These are phyloP conservation scores for Monosporascus sp. DNA, from an alignment of 2,329 filamentous ascomycete species.

Conservation along the genomic window DNA sequence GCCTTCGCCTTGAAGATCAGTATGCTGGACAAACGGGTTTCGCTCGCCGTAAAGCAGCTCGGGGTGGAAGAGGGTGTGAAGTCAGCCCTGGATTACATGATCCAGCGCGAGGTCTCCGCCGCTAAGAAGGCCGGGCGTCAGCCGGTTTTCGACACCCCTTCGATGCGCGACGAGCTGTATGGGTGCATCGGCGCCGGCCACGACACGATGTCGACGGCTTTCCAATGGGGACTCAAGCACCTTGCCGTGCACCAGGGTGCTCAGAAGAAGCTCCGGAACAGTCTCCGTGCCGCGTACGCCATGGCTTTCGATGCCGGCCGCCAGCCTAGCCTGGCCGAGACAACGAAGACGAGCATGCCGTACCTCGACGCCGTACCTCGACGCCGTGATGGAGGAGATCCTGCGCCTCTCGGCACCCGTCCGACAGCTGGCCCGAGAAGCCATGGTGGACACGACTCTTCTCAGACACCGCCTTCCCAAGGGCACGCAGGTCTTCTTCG, in stretches of 20 bases:
- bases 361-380: constrained; percentile 79
- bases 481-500: constrained; percentile 56
- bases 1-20: constrained; percentile 11
- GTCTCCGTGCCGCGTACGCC: constrained; percentile 6
- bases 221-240: constrained; percentile 15
- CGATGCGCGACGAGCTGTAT: constrained; percentile 25
- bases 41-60: constrained; percentile 12
- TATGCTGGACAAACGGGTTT: constrained; percentile 14
- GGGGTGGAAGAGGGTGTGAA: constrained; percentile 7
- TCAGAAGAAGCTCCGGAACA: constrained; percentile 8
- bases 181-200: constrained; percentile 21
- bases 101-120: constrained; percentile 25
- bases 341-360: constrained; percentile 39
- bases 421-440: constrained; percentile 54
- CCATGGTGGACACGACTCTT: constrained; percentile 59
- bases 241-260: constrained; percentile 7
- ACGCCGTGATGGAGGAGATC: constrained; percentile 72
- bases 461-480: constrained; percentile 61
- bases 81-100: constrained; percentile 26
- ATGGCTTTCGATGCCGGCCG: constrained; percentile 4
- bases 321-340: constrained; percentile 9
- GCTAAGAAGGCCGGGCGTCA: constrained; percentile 24
- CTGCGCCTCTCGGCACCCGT: constrained; percentile 70
- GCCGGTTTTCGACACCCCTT: constrained; percentile 22
- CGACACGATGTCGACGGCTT: constrained; percentile 17